A percentile compares a stretch with the other conserved stretches of the same genome.
These are phyloP conservation scores for Lepidopterella palustris DNA, from an alignment of 495 filamentous ascomycete species.

Conservation along the genomic window DNA sequence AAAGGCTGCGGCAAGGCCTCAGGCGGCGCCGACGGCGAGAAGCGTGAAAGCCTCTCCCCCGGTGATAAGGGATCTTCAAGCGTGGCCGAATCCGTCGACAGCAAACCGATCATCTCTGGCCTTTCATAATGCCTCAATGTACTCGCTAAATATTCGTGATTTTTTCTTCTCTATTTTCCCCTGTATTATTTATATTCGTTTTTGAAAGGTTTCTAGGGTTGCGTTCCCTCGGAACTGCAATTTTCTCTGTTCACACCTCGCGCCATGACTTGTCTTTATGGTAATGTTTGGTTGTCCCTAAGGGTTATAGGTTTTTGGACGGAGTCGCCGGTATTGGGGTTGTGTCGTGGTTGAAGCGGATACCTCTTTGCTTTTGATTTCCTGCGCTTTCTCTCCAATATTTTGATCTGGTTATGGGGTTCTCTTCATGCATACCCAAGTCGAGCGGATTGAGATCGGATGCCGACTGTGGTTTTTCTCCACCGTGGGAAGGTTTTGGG, in stretches of 20 bases:
- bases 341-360: conserved; percentile 22
- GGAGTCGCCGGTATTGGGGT: conserved; percentile 15
- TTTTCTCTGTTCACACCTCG: conserved; percentile 14
- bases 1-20: conserved; percentile 75
- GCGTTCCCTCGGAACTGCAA: conserved; percentile 1
- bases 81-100: conserved; percentile 17
- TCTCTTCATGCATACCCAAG: conserved; percentile 23
- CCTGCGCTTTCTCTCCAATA: conserved; percentile 1
- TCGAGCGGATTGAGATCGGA: conserved; percentile 7
- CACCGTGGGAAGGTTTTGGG: conserved; percentile 11
- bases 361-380: conserved; percentile 25
- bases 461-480: conserved; percentile 17
- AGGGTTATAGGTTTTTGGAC: background rate
- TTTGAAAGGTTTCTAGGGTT: background rate
- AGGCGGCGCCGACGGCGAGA: conserved; percentile 28
- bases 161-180: conserved; percentile 16
- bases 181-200: conserved; percentile 26
- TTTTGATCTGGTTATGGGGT: conserved; percentile 2
- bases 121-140: conserved; percentile 16
- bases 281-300: conserved; percentile 8
- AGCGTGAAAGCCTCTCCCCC: conserved; percentile 36
- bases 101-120: conserved; percentile 28
- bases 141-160: conserved; percentile 4
- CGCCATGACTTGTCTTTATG: conserved; percentile 8
- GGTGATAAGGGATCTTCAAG: conserved; percentile 19